A percentile compares a stretch with the other conserved stretches of the same genome.
These are phyloP conservation scores for Monoraphidium neglectum DNA, from an alignment of 139 green algal genomes.

Conservation along the genomic window DNA sequence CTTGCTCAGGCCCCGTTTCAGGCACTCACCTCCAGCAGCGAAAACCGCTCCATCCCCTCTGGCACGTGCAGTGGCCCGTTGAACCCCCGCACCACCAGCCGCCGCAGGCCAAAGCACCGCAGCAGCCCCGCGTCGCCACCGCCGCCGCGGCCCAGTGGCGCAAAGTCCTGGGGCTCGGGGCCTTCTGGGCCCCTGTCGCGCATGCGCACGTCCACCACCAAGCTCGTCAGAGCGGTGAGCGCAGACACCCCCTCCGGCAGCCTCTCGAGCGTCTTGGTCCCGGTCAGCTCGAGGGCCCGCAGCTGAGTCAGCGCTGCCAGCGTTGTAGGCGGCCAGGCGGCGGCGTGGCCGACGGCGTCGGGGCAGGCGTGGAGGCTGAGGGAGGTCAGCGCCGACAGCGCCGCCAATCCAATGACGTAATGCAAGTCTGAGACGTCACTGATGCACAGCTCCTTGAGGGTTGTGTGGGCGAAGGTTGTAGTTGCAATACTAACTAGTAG, in stretches of 20 bases:
- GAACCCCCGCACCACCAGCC: no score
- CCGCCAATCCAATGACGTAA: no score
- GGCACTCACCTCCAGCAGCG: no score
- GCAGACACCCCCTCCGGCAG: background rate
- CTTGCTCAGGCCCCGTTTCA: no score
- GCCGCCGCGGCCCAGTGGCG: background rate
- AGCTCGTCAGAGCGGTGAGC: slow-evolving; percentile 3
- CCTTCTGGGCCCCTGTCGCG: background rate
- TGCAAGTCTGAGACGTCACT: background rate
- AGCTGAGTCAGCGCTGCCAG: background rate
- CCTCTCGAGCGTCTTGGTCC: background rate
- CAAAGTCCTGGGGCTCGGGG: background rate
- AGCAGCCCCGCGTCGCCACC: background rate
- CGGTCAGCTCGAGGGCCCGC: slow-evolving; percentile 22
- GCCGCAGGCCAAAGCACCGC: background rate
- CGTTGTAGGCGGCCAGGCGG: background rate
- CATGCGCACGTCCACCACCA: slow-evolving; percentile 22
- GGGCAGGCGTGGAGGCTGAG: no score
- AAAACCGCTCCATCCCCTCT: no score
- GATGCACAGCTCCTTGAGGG: background rate
- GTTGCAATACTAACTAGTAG: no score
- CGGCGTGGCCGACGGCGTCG: background rate
- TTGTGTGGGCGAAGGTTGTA: no score
- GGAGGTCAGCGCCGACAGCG: no score
- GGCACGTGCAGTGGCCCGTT: no score